phyloP scores from a whole-genome alignment of 345 rosid species.

The Salix arbutifolia region DNA sequence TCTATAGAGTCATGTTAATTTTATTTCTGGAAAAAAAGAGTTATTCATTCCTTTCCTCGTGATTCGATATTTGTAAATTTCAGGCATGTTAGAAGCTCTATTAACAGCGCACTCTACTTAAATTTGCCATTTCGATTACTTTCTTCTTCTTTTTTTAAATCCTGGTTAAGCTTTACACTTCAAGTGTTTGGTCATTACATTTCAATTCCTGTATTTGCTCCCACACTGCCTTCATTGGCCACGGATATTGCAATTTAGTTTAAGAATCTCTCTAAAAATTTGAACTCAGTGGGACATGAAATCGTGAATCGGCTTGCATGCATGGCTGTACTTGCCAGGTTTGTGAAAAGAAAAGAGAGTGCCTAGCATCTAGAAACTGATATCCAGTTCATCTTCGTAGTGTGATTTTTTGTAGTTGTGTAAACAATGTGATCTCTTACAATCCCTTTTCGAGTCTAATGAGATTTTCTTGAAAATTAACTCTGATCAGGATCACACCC shows the following conservation, averaged over 20 bases:
- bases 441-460: too few species aligned
- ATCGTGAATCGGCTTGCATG: background rate
- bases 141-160: too few species aligned
- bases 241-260: too few species aligned
- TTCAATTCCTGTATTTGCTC: background rate
- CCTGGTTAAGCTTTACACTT: background rate
- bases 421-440: too few species aligned
- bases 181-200: background rate
- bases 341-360: background rate
- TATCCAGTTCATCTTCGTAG: too few species aligned
- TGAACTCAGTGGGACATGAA: background rate
- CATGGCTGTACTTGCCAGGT: background rate
- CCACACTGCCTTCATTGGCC: background rate
- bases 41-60: background rate
- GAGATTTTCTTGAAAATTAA: too few species aligned
- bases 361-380: slow-evolving; percentile 18
- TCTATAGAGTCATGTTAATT: background rate
- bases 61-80: background rate
- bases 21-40: background rate
- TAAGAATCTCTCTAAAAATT: background rate
- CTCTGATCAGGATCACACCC: too few species aligned
- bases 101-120: background rate
- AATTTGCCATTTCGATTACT: background rate
- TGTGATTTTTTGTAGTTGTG: too few species aligned
- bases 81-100: background rate